These are phyloP conservation scores for Stygiomarasmius scandens DNA, from an alignment of 1,284 basidiomycete genomes.

Conservation along the genomic window DNA sequence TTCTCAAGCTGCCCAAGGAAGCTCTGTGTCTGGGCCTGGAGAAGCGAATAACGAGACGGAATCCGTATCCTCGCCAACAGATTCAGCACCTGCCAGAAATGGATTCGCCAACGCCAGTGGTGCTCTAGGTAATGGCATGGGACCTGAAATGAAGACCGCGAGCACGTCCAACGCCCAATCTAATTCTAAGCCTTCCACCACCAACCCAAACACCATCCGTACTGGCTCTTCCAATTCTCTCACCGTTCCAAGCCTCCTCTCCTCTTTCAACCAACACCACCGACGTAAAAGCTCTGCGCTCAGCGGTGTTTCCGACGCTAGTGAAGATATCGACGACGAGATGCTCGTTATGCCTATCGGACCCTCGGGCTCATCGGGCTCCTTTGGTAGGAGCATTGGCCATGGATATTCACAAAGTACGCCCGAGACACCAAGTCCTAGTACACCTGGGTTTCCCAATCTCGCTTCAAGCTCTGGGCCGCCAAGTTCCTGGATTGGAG, in stretches of 20 bases:
- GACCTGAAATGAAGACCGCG: background rate
- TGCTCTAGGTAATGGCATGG: background rate
- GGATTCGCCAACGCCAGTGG: background rate
- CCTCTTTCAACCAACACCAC: constrained; percentile 16
- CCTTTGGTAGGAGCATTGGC: background rate
- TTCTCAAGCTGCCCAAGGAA: background rate
- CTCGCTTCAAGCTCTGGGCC: background rate
- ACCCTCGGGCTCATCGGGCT: constrained; percentile 29
- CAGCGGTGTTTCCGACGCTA: constrained; percentile 44
- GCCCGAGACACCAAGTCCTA: too few relatives aligned
- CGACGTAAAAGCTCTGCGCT: constrained; percentile 22
- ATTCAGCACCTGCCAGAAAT: background rate
- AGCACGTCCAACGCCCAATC: too few relatives aligned
- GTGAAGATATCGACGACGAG: constrained; percentile 71
- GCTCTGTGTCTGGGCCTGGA: background rate
- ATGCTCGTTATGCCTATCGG: constrained; percentile 77
- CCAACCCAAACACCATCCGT: background rate
- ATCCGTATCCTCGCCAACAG: background rate
- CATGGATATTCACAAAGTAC: background rate
- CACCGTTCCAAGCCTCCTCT: background rate
- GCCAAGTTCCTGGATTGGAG: background rate
- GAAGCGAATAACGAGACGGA: background rate
- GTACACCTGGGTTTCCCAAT: too few relatives aligned
- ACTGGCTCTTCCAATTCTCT: background rate
- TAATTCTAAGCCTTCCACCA: too few relatives aligned